Conservation (phyloP, 2,329 filamentous ascomycete genomes). For the Cytospora piceicola region DNA sequence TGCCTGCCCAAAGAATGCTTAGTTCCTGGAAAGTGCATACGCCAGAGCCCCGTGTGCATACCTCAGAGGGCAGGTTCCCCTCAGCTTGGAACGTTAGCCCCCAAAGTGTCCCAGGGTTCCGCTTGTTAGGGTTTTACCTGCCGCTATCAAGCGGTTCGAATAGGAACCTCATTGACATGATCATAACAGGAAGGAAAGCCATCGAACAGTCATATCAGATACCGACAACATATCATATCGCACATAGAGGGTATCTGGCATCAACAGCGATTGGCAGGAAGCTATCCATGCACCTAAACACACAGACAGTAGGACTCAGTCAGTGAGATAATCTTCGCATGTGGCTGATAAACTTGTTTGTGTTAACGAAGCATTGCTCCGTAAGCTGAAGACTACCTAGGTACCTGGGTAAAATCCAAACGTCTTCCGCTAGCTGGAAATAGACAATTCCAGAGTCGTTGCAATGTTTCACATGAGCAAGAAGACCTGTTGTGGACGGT, state of each 20-base stretch:
- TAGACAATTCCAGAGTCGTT: neutral
- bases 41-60: conserved; percentile 14
- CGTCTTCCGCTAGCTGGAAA: no score
- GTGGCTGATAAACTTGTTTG: no score
- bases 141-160: neutral
- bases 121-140: conserved; percentile 28
- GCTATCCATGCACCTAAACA: neutral
- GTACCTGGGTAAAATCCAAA: no score
- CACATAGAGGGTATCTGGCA: neutral
- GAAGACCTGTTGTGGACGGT: conserved; percentile 7
- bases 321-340: neutral
- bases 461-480: conserved; percentile 11
- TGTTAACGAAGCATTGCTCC: no score
- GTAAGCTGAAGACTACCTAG: no score
- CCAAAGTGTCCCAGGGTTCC: conserved; percentile 4
- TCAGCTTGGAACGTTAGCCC: neutral
- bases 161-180: neutral
- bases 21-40: conserved; percentile 10
- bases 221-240: neutral
- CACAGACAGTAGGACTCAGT: neutral
- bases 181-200: neutral
- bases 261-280: neutral
- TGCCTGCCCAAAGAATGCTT: conserved; percentile 18
- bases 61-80: conserved; percentile 27
- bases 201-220: neutral